A percentile compares a stretch with the other conserved stretches of the same genome.
phyloP scores from a whole-genome alignment of 2,329 filamentous ascomycete species.

The Ophiocordyceps sinensis region DNA sequence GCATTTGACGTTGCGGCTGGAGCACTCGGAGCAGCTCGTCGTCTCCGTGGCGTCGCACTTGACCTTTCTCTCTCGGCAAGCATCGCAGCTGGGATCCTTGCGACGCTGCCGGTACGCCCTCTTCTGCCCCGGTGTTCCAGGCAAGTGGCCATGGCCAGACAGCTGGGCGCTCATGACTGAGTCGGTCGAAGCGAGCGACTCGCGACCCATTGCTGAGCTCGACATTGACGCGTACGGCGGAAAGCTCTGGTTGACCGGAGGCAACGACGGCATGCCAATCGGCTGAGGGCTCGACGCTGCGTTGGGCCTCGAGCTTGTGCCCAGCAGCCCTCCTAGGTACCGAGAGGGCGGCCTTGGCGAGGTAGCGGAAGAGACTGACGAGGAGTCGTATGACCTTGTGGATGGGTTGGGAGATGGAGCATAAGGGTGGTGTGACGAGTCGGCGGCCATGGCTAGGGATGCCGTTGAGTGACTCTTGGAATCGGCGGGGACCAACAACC shows the following conservation, averaged over 20 bases:
- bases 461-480: neutral
- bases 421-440: slow-evolving; percentile 39
- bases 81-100: slow-evolving; percentile 96
- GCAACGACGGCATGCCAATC: slow-evolving; percentile 37
- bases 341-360: slow-evolving; percentile 41
- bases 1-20: slow-evolving; percentile 89
- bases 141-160: slow-evolving; percentile 16
- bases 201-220: slow-evolving; percentile 37
- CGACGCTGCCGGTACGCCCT: slow-evolving; percentile 85
- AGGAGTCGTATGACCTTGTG: slow-evolving; percentile 48
- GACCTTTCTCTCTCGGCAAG: slow-evolving; percentile 74
- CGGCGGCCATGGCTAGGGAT: slow-evolving; percentile 29
- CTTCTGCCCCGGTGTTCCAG: slow-evolving; percentile 53
- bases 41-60: slow-evolving; percentile 96
- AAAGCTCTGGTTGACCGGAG: slow-evolving; percentile 32
- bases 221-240: slow-evolving; percentile 38
- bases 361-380: slow-evolving; percentile 46
- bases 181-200: slow-evolving; percentile 44
- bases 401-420: slow-evolving; percentile 47
- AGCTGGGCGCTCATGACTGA: slow-evolving; percentile 42
- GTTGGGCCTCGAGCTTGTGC: slow-evolving; percentile 33
- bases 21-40: slow-evolving; percentile 92
- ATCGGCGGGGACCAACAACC: too few species aligned
- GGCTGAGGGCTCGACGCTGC: slow-evolving; percentile 34
- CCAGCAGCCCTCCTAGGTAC: slow-evolving; percentile 37